These are phyloP conservation scores for Syncephalis fuscata DNA, from an alignment of 371 early-diverging fungal species.

Conservation along the genomic window DNA sequence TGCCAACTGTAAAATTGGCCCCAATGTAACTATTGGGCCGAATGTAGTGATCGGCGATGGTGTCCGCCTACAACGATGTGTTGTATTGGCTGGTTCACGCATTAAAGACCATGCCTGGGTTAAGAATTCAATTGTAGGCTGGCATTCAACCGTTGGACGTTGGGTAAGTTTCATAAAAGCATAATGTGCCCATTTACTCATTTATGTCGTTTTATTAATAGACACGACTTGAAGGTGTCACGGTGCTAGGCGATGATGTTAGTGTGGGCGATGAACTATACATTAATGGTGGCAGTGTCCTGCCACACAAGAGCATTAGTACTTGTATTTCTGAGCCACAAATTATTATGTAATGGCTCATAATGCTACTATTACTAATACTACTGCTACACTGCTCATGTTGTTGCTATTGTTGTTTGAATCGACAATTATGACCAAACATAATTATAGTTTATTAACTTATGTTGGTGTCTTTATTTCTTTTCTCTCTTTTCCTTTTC, in stretches of 20 bases:
- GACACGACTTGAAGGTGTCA: conserved; percentile 78
- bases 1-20: conserved; percentile 86
- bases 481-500: no score
- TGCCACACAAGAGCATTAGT: conserved; percentile 85
- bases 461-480: no score
- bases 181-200: neutral
- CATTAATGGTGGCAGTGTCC: conserved; percentile 82
- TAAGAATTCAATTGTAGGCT: conserved; percentile 87
- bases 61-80: conserved; percentile 80
- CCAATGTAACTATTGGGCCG: conserved; percentile 88
- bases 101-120: conserved; percentile 88
- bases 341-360: conserved; percentile 69
- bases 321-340: conserved; percentile 79
- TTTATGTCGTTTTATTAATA: conserved; percentile 1
- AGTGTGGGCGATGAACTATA: conserved; percentile 81
- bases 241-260: conserved; percentile 92
- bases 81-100: conserved; percentile 71
- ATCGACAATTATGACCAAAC: no score
- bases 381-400: no score
- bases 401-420: no score
- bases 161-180: conserved; percentile 28
- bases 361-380: no score
- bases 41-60: conserved; percentile 89
- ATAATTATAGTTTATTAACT: no score
- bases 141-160: conserved; percentile 86